Percentiles rank a stretch among this genome's conserved stretches.
Conservation (phyloP, 139 green algal genomes). For the Picochlorum sp. region DNA sequence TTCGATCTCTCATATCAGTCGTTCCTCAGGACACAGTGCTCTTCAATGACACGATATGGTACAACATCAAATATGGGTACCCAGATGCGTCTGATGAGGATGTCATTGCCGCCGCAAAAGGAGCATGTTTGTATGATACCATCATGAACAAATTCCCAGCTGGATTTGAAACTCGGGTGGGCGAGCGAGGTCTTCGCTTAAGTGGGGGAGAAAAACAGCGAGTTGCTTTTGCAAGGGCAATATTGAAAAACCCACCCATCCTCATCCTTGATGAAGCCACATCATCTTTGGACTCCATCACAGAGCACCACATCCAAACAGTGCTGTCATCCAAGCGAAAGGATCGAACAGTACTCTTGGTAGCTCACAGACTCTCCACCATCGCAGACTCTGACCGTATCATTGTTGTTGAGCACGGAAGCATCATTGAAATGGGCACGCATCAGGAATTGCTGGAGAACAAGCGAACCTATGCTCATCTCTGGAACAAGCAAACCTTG, state of each 20-base stretch:
- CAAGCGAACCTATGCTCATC: conserved; percentile 53
- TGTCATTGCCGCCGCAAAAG: conserved; percentile 45
- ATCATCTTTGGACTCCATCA: conserved; percentile 66
- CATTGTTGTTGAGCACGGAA: conserved; percentile 12
- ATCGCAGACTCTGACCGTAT: conserved; percentile 44
- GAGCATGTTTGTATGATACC: conserved; percentile 66
- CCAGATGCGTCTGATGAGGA: conserved; percentile 25
- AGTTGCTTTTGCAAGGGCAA: conserved; percentile 75
- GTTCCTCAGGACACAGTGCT: conserved; percentile 80
- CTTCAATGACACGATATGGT: conserved; percentile 91
- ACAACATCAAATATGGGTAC: conserved; percentile 78
- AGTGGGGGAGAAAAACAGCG: conserved; percentile 77
- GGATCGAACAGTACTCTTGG: conserved; percentile 35
- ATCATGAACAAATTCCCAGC: conserved; percentile 65
- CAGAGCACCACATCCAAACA: conserved; percentile 40
- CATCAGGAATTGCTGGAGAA: conserved; percentile 9
- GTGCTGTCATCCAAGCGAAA: conserved; percentile 29
- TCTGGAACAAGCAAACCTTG: conserved; percentile 62
- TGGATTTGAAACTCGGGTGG: conserved; percentile 30
- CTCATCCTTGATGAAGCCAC: conserved; percentile 85
- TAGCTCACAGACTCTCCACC: conserved; percentile 53
- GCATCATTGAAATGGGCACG: conserved; percentile 7
- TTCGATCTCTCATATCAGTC: conserved; percentile 41
- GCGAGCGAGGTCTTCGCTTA: conserved; percentile 36
- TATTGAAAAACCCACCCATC: conserved; percentile 57